phyloP scores from a whole-genome alignment of 2,329 filamentous ascomycete species.

The Aspergillus puulaauensis region DNA sequence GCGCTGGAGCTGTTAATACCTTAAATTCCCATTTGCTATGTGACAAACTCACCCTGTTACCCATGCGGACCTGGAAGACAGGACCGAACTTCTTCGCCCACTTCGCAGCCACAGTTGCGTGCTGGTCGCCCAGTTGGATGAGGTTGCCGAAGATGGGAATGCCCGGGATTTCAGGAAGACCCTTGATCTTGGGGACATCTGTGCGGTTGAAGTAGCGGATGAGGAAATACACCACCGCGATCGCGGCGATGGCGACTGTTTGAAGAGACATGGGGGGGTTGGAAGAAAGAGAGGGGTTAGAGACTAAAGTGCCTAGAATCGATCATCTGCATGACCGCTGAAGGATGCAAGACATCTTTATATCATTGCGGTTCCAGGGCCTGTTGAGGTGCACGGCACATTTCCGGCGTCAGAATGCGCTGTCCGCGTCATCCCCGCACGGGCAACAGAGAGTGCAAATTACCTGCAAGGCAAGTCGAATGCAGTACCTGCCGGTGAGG shows the following conservation, averaged over 20 bases:
- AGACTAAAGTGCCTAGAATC: not conserved
- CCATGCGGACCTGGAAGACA: slow-evolving; percentile 67
- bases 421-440: slow-evolving; percentile 6
- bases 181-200: slow-evolving; percentile 61
- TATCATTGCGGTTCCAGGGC: not conserved
- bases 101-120: slow-evolving; percentile 55
- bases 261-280: slow-evolving; percentile 27
- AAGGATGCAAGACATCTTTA: not conserved
- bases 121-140: slow-evolving; percentile 58
- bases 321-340: not conserved
- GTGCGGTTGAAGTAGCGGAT: slow-evolving; percentile 50
- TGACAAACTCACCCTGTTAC: slow-evolving; percentile 56
- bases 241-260: slow-evolving; percentile 31
- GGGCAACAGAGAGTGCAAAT: not conserved
- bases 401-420: slow-evolving; percentile 11
- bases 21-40: no score
- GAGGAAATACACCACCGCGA: slow-evolving; percentile 40
- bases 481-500: not conserved
- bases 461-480: not conserved
- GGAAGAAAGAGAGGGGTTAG: not conserved
- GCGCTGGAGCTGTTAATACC: slow-evolving; percentile 42
- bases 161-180: slow-evolving; percentile 61
- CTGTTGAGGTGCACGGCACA: slow-evolving; percentile 10
- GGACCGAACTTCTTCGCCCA: slow-evolving; percentile 63
- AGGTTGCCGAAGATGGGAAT: slow-evolving; percentile 65